These are phyloP conservation scores for Quercus gilva DNA, from an alignment of 306 rosid species.

Conservation along the genomic window DNA sequence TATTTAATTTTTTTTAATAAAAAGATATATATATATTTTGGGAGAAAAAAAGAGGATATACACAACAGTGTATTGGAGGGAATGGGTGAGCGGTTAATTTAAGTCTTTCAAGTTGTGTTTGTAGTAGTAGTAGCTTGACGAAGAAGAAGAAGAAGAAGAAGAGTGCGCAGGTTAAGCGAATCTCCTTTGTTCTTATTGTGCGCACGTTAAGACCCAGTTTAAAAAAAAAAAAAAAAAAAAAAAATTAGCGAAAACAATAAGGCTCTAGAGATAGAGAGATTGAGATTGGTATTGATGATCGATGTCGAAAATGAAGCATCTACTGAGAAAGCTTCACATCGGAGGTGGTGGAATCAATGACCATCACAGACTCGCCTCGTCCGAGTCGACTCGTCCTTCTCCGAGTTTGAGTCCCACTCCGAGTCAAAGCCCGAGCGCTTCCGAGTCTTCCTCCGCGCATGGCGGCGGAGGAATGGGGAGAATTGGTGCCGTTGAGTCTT, in stretches of 20 bases:
- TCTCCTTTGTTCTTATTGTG: constrained; percentile 37
- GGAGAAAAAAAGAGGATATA: neutral
- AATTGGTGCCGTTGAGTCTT: constrained; percentile 33
- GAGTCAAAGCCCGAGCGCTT: constrained; percentile 28
- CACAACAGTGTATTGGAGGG: constrained; percentile 44
- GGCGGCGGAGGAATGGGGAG: constrained; percentile 46
- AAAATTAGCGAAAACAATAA: neutral
- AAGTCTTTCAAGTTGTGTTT: constrained; percentile 31
- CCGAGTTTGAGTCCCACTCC: constrained; percentile 29
- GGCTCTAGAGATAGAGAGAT: neutral
- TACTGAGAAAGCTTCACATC: constrained; percentile 96
- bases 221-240: neutral
- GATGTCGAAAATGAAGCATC: constrained; percentile 95
- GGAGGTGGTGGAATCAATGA: constrained; percentile 84
- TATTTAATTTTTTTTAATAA: neutral
- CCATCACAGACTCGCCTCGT: constrained; percentile 41
- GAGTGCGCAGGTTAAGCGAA: constrained; percentile 44
- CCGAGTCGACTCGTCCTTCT: constrained; percentile 33
- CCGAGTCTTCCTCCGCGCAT: constrained; percentile 27
- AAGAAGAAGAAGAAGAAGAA: constrained; percentile 51
- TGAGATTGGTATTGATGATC: constrained; percentile 50
- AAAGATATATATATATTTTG: neutral
- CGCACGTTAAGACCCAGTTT: constrained; percentile 38
- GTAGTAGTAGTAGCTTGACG: constrained; percentile 37
- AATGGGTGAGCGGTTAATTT: constrained; percentile 60